Evolutionary conservation across 2,329 filamentous ascomycete species (phyloP).

Genomic region (Phialophora expanda): DNA sequence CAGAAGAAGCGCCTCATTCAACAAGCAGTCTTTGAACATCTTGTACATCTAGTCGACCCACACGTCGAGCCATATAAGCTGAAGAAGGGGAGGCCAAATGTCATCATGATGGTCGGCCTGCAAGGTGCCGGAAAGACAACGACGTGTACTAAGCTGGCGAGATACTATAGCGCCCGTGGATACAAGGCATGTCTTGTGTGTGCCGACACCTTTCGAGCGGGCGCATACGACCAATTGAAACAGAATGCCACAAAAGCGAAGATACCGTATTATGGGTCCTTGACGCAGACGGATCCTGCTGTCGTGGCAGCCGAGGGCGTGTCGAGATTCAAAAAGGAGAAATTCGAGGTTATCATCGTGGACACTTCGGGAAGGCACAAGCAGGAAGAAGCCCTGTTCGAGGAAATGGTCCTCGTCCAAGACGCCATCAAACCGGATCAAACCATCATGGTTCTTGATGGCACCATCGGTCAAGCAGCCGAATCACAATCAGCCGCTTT

Average conservation of each 20-base stretch:
- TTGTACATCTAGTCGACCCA: constrained; percentile 93
- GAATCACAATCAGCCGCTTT: constrained; percentile 95
- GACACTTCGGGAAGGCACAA: constrained; percentile 95
- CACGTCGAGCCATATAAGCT: constrained; percentile 95
- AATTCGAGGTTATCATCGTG: constrained; percentile 97
- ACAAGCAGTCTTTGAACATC: constrained; percentile 95
- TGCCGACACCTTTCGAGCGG: constrained; percentile 96
- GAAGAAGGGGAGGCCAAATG: constrained; percentile 92
- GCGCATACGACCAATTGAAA: constrained; percentile 97
- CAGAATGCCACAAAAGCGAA: constrained; percentile 99
- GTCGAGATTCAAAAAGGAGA: constrained; percentile 98
- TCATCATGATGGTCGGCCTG: constrained; percentile 99
- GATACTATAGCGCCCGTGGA: constrained; percentile 91
- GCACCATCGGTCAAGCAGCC: constrained; percentile 93
- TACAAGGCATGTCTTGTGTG: constrained; percentile 94
- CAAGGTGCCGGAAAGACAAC: constrained; percentile 98
- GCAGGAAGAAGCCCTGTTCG: constrained; percentile 92
- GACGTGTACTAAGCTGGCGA: constrained; percentile 93
- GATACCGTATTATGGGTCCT: constrained; percentile 95
- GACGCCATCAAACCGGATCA: constrained; percentile 87
- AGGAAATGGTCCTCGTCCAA: constrained; percentile 98
- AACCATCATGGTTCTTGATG: constrained; percentile 97
- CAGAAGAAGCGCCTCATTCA: constrained; percentile 96
- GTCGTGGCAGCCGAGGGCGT: constrained; percentile 94
- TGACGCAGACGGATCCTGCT: constrained; percentile 95